These are phyloP conservation scores for Botrytis fragariae DNA, from an alignment of 2,329 filamentous ascomycete species.

Conservation along the genomic window DNA sequence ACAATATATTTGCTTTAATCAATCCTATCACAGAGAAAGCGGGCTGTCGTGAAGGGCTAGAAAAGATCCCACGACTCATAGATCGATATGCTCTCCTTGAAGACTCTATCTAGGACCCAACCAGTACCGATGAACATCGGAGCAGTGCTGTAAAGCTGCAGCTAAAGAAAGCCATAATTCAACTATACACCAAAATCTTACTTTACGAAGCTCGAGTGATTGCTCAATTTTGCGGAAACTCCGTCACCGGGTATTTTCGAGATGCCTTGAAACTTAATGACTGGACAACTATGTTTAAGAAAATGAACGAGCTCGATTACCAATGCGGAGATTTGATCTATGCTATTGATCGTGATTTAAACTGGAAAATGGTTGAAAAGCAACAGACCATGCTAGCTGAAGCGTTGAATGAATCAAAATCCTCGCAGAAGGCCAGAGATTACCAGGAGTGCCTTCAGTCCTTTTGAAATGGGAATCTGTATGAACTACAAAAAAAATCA, in stretches of 20 bases:
- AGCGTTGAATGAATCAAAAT: accelerated
- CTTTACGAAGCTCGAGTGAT: not conserved
- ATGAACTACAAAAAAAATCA: not conserved
- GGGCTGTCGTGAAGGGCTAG: not conserved
- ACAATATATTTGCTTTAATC: not conserved
- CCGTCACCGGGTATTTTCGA: not conserved
- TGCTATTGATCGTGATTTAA: not conserved
- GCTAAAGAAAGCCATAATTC: not conserved
- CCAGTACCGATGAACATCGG: not conserved
- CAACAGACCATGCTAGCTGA: not conserved
- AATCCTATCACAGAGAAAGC: not conserved
- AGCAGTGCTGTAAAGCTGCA: not conserved
- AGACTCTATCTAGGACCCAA: not conserved
- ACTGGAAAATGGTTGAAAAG: not conserved
- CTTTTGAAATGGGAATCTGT: not conserved
- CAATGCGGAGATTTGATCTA: not conserved
- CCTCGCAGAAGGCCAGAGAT: not conserved
- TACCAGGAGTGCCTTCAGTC: not conserved
- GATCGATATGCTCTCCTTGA: not conserved
- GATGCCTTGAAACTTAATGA: not conserved
- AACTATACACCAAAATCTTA: not conserved
- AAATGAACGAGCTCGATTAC: not conserved
- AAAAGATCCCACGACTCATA: not conserved
- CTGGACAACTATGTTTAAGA: not conserved
- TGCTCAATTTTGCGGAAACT: not conserved